These are phyloP conservation scores for Punica granatum DNA, from an alignment of 345 rosid genomes.

Conservation along the genomic window DNA sequence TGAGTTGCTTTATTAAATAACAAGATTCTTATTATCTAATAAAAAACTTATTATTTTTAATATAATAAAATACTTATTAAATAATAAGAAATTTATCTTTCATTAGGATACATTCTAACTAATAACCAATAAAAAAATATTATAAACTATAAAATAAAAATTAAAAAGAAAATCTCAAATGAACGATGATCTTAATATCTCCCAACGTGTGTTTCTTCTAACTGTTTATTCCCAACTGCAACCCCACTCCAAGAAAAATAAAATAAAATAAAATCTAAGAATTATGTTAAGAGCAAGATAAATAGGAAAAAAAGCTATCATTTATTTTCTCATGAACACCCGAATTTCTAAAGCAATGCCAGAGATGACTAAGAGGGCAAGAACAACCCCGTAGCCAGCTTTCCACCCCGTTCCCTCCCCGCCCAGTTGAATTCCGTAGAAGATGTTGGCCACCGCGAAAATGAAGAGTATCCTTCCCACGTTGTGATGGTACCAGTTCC, in stretches of 20 bases:
- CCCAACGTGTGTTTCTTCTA: too few relatives aligned
- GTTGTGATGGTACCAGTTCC: constrained; percentile 78
- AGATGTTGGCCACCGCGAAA: constrained; percentile 57
- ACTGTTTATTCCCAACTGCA: too few relatives aligned
- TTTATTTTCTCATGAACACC: constrained; percentile 33
- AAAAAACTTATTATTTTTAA: too few relatives aligned
- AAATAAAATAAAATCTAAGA: background rate
- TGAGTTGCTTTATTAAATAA: too few relatives aligned
- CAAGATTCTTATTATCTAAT: too few relatives aligned
- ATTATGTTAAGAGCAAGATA: background rate
- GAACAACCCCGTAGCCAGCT: constrained; percentile 46
- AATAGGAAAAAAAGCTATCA: background rate
- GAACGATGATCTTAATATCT: too few relatives aligned
- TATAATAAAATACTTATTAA: too few relatives aligned
- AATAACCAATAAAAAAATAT: too few relatives aligned
- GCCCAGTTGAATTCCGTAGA: constrained; percentile 77
- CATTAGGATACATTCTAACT: too few relatives aligned
- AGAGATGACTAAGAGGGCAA: constrained; percentile 33
- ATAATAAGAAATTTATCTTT: too few relatives aligned
- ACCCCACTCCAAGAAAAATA: background rate
- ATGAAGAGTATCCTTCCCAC: constrained; percentile 51
- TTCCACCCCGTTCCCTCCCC: constrained; percentile 48
- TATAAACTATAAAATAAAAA: too few relatives aligned
- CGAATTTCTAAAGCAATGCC: constrained; percentile 34
- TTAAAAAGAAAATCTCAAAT: too few relatives aligned